Percentiles rank a stretch among this genome's conserved stretches.
Evolutionary conservation across 2,329 filamentous ascomycete genomes (phyloP).

Genomic region (Calonectria hawksworthii): DNA sequence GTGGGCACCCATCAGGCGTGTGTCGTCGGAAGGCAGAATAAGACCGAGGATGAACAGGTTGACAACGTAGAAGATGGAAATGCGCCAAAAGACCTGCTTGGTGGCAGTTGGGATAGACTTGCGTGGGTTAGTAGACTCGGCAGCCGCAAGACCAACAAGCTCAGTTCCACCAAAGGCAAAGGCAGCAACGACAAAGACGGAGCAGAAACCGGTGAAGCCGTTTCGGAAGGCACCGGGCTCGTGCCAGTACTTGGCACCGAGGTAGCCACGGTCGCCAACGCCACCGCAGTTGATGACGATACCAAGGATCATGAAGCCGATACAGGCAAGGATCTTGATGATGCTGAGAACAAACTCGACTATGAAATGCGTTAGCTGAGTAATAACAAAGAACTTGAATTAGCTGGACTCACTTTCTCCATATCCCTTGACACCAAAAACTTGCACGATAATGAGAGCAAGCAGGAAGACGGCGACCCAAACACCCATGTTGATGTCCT

Average conservation of each 20-base stretch:
- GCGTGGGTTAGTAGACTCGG: constrained; percentile 74
- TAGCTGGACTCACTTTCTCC: constrained; percentile 51
- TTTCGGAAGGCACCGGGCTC: constrained; percentile 69
- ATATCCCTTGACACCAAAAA: constrained; percentile 66
- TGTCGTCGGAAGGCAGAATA: constrained; percentile 55
- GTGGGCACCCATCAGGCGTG: constrained; percentile 52
- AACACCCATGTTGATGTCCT: constrained; percentile 58
- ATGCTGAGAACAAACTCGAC: constrained; percentile 69
- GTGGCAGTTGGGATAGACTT: constrained; percentile 82
- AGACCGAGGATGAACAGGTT: constrained; percentile 62
- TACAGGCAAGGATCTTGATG: constrained; percentile 67
- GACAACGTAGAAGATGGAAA: constrained; percentile 61
- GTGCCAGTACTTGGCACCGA: constrained; percentile 51
- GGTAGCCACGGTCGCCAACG: constrained; percentile 57
- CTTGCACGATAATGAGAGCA: constrained; percentile 62
- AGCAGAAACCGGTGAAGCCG: constrained; percentile 77
- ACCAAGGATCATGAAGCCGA: constrained; percentile 72
- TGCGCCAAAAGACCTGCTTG: constrained; percentile 75
- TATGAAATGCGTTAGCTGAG: background rate
- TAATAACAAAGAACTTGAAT: background rate
- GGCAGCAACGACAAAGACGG: constrained; percentile 76
- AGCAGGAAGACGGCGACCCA: constrained; percentile 67
- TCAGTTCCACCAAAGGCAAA: constrained; percentile 78
- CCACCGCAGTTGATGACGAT: constrained; percentile 69
- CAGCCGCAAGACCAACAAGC: constrained; percentile 77